Base-by-base conservation (phyloP, 2,329 filamentous ascomycete species). In the Fusarium musae region DNA sequence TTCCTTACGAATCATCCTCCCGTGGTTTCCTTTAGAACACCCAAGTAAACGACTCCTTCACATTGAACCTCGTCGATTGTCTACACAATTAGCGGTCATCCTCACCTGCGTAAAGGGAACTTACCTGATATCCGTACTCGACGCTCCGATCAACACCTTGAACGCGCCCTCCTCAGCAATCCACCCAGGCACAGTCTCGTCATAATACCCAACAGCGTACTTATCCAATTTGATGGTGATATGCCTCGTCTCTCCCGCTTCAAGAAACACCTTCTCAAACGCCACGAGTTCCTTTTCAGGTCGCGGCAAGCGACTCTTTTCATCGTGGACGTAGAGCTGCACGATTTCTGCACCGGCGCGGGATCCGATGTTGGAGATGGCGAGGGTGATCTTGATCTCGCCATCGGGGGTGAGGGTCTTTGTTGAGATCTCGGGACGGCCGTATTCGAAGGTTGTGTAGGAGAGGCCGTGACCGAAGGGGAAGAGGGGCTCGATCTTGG, bases 391-490 rank as follows among this genome's bases (percentile, higher is more conserved):
- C 58, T 85, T 85, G 63, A 87, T 81, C 2, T 78, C 81, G 54
- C 75, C 81, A 63, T 84, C 73, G 46, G 84, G 75, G 42, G 81
- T 74, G 62, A 88, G 78, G 4, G 83, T 79, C 59, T 80, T 79
- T 5, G 79, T 76, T 74, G 82, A 85, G 59, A 91, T 84, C 7
- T 85, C 85, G 0, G 90, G 86, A 2, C 85, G 83, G 19, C 89
- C 89, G 77, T 93, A 92, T 52, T 87, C 85, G 78, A 94, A 94
- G 0, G 83, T 87, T 0, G 92, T 93, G 80, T 94, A 95, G 1
- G 91, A 92, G 12, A 94, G 85, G 3, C 93, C 92, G 78, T 93
- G 91, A 16, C 93, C 93, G 73, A 94, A 94, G 34, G 91, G 86
- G 81, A 93, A 94, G 0, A 92, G 84, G 0, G 91, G 90, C 9